These are phyloP conservation scores for Coniochaeta sp. DNA, from an alignment of 2,329 filamentous ascomycete species.

Conservation along the genomic window DNA sequence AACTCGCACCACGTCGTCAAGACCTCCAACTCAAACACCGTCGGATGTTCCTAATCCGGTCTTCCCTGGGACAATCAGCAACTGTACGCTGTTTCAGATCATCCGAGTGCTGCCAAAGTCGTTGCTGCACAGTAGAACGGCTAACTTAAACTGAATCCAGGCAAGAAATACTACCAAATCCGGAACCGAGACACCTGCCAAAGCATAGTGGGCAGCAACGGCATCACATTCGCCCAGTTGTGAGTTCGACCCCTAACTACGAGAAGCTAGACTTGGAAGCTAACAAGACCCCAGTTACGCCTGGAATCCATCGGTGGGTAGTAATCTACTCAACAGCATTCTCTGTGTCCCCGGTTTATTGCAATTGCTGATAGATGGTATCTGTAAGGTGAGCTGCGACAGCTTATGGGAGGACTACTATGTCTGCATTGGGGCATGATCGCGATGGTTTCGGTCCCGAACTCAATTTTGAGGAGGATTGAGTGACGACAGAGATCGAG, in stretches of 20 bases:
- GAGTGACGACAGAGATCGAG: too few species aligned
- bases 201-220: conserved; percentile 9
- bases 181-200: conserved; percentile 11
- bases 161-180: conserved; percentile 10
- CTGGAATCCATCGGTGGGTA: conserved; percentile 15
- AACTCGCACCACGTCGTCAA: conserved; percentile 7
- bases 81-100: conserved; percentile 8
- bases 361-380: conserved; percentile 11
- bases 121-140: too few species aligned
- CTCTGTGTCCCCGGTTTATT: conserved; percentile 7
- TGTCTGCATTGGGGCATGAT: conserved; percentile 8
- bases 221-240: conserved; percentile 11
- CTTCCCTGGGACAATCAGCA: conserved; percentile 10
- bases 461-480: neutral
- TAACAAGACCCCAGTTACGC: conserved; percentile 9
- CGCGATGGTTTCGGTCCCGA: neutral
- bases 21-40: neutral
- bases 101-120: too few species aligned
- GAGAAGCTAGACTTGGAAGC: neutral
- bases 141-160: neutral
- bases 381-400: conserved; percentile 17
- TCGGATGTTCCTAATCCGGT: conserved; percentile 5
- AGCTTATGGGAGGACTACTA: conserved; percentile 14
- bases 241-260: conserved; percentile 4
- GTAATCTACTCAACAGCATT: conserved; percentile 1